These are phyloP conservation scores for Schizochytrium sp. DNA, from an alignment of 108 stramenopile species.

Conservation along the genomic window DNA sequence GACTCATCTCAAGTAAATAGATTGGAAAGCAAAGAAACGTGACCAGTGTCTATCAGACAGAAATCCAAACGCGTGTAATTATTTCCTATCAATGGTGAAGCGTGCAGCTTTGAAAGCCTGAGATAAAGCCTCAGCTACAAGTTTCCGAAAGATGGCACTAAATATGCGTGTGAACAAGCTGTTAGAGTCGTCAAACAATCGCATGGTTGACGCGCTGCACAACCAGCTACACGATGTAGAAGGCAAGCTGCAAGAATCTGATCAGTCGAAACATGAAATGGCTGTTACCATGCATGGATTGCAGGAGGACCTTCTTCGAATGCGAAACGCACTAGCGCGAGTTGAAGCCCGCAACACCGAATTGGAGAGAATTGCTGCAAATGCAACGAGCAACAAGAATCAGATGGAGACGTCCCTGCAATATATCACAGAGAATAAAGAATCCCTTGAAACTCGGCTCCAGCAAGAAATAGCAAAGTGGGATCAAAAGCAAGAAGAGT, in stretches of 20 bases:
- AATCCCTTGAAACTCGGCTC: background rate
- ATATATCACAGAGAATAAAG: background rate
- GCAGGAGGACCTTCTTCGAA: background rate
- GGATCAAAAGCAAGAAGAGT: background rate
- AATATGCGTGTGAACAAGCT: conserved; percentile 19
- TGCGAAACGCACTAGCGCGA: background rate
- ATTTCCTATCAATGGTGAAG: too few relatives aligned
- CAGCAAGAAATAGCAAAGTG: background rate
- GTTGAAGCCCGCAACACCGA: background rate
- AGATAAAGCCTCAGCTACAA: too few relatives aligned
- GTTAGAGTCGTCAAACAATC: background rate
- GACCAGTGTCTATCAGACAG: too few relatives aligned
- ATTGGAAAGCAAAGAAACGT: too few relatives aligned
- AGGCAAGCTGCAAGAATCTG: background rate
- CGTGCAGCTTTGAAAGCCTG: too few relatives aligned
- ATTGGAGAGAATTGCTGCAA: background rate
- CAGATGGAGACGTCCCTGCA: background rate
- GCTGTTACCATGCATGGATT: conserved; percentile 11
- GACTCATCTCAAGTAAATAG: too few relatives aligned
- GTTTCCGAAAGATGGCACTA: background rate
- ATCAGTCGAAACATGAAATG: background rate
- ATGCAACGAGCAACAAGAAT: background rate
- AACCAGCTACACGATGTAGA: conserved; percentile 28
- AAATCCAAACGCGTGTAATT: too few relatives aligned
- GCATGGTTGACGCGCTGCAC: background rate